Base-by-base conservation (phyloP, 352 stramenopile species). In the Globisporangium emineosum region DNA sequence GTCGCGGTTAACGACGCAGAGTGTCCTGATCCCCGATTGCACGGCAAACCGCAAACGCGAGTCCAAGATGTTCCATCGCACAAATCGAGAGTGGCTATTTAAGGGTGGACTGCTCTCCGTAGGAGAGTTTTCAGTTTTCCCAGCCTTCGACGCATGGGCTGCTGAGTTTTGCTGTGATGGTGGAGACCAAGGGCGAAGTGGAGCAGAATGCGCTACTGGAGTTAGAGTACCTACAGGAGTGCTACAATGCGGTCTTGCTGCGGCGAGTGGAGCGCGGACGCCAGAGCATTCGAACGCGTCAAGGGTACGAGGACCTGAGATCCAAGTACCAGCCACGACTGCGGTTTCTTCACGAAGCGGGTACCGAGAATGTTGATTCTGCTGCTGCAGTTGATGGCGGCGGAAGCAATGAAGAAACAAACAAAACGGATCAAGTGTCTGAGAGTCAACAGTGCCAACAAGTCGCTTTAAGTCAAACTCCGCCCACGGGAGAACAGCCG, bases 321-420 rank as follows among this genome's bases (percentile, higher is more conserved):
- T 54, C 60, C 33, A 66, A 66, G 37, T 66, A 60, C 35, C 60
- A 60, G 7, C 60, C 60, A n/a, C 49, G 35, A 25, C 10, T 66
- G 50, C 37, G 17, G 1, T 66, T 60, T 25, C 25, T 66, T 21
- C 60, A 66, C 35, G 60, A 66, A 19, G 19, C 21, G 9, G 49
- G 27, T 7, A 33, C 49, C 0, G 23, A 30, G 49, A 53, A 32
- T 27, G 6, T 32, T 2, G 49, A 45, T 19, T 13, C 37, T 43
- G 21, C 3, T 29, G 25, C 13, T 35, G 5, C 37, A 27, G 23
- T 7, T 35, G 50, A 7, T 9, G 7, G 25, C 13, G 23, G 12
- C 7, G 50, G 25, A 12, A 55, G 13, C 50, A 55, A 2, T 21
- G 1, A 15, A 17, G n/a, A 60, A 40, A 30, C 12, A 9, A 50